These are phyloP conservation scores for Nissolia schottii DNA, from an alignment of 306 rosid species.

Conservation along the genomic window DNA sequence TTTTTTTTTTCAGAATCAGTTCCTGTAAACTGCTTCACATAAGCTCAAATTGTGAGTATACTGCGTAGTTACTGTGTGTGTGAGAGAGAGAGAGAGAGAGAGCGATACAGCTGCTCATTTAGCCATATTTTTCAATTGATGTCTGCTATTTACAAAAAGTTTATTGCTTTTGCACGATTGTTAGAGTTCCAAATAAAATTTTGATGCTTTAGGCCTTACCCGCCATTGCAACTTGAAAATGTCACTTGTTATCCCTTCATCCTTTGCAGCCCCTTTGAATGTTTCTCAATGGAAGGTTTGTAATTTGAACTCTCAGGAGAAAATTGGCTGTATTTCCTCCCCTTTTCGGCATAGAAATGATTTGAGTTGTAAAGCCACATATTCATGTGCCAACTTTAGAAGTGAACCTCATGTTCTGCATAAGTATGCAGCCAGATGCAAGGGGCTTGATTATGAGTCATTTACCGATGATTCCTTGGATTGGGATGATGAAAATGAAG, in stretches of 20 bases:
- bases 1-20: slow-evolving; percentile 16
- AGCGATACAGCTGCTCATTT: background rate
- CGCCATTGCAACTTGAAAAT: slow-evolving; percentile 32
- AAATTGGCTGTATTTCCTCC: slow-evolving; percentile 10
- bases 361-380: background rate
- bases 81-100: too few relatives aligned
- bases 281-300: slow-evolving; percentile 16
- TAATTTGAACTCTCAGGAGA: slow-evolving; percentile 29
- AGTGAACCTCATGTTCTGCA: slow-evolving; percentile 15
- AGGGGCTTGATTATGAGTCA: slow-evolving; percentile 30
- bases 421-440: slow-evolving; percentile 32
- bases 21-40: background rate
- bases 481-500: slow-evolving; percentile 46
- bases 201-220: slow-evolving; percentile 21
- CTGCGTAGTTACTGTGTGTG: background rate
- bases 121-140: background rate
- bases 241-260: slow-evolving; percentile 48
- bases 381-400: background rate
- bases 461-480: slow-evolving; percentile 37
- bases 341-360: slow-evolving; percentile 26
- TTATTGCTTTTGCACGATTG: background rate
- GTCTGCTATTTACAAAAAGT: background rate
- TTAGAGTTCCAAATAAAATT: background rate
- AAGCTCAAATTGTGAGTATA: background rate
- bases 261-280: slow-evolving; percentile 39